Evolutionary conservation across 768 basidiomycete species (phyloP).

Genomic region (Tremella fuciformis): DNA sequence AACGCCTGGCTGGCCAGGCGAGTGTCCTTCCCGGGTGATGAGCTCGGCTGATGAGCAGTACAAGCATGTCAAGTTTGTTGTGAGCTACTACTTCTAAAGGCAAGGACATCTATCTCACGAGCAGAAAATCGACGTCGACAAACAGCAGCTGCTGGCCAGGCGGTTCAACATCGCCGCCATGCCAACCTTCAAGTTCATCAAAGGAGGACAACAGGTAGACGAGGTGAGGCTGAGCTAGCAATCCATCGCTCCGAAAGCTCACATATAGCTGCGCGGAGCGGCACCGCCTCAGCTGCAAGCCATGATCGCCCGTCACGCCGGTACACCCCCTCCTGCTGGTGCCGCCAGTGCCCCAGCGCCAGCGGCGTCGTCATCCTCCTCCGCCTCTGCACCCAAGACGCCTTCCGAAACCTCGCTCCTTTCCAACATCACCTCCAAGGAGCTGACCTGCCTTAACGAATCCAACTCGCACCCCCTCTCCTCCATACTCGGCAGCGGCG

Average conservation of each 20-base stretch:
- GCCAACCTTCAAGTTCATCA: conserved; percentile 53
- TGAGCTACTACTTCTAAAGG: conserved; percentile 10
- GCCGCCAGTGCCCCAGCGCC: conserved; percentile 7
- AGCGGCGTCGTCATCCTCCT: conserved; percentile 7
- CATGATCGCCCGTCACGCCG: conserved; percentile 46
- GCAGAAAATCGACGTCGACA: conserved; percentile 52
- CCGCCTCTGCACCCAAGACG: conserved; percentile 1
- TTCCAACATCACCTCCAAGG: conserved; percentile 43
- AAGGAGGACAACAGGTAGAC: conserved; percentile 48
- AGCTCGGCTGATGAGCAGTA: conserved; percentile 15
- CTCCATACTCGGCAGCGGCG: conserved; percentile 43
- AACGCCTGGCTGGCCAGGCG: conserved; percentile 40
- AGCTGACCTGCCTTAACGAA: conserved; percentile 51
- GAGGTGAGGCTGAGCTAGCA: conserved; percentile 35
- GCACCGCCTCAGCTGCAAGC: conserved; percentile 47
- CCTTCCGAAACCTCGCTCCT: conserved; percentile 33
- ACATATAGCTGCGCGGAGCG: conserved; percentile 48
- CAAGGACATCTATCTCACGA: neutral
- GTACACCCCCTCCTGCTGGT: conserved; percentile 37
- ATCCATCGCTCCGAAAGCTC: neutral
- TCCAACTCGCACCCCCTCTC: conserved; percentile 45
- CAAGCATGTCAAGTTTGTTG: conserved; percentile 46
- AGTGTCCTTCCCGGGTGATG: neutral
- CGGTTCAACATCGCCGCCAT: conserved; percentile 47
- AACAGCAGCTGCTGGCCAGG: conserved; percentile 38